These are phyloP conservation scores for Carpinus fangiana DNA, from an alignment of 306 rosid species.

Conservation along the genomic window DNA sequence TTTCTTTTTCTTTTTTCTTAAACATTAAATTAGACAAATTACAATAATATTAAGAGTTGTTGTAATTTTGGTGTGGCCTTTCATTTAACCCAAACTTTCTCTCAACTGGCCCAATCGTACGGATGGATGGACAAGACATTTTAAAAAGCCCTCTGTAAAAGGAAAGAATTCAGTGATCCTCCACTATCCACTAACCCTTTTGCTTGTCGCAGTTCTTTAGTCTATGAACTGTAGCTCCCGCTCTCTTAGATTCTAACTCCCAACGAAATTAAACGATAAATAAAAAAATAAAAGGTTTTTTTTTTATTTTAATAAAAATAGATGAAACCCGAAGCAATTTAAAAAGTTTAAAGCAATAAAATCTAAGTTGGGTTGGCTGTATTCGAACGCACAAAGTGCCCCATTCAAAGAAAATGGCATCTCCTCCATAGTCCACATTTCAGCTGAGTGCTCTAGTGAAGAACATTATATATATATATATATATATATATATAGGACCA, in stretches of 20 bases:
- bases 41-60: neutral
- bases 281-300: no score
- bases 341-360: no score
- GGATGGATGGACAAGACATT: constrained; percentile 35
- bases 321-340: no score
- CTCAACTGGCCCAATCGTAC: constrained; percentile 38
- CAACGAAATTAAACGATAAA: no score
- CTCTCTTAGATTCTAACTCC: neutral
- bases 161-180: constrained; percentile 42
- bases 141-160: constrained; percentile 44
- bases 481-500: no score
- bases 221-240: constrained; percentile 22
- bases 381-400: no score
- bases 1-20: neutral
- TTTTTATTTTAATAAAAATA: no score
- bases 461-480: no score
- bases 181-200: constrained; percentile 58
- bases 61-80: neutral
- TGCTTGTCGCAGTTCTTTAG: constrained; percentile 36
- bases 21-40: neutral
- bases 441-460: no score
- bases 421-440: no score
- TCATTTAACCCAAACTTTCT: constrained; percentile 21
- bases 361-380: no score
- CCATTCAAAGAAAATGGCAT: no score